Evolutionary conservation across 2,329 filamentous ascomycete species (phyloP).

Genomic region (Verticillium dahliae): DNA sequence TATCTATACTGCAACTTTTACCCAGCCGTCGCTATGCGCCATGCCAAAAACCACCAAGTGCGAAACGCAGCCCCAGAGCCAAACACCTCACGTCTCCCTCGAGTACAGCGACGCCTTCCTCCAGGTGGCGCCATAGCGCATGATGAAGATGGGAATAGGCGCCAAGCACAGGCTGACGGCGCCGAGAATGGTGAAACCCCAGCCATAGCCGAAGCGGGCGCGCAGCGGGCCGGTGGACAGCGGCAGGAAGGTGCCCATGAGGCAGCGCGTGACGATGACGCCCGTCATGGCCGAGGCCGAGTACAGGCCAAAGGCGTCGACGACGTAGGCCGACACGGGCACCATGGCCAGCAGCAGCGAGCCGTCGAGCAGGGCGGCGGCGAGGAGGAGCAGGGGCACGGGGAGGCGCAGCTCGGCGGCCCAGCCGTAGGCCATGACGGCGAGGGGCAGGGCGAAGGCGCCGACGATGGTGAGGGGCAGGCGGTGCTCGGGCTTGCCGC

Average conservation of each 20-base stretch:
- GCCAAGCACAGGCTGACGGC: slow-evolving; percentile 33
- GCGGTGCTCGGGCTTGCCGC: slow-evolving; percentile 45
- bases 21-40: not conserved
- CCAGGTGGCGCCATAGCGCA: slow-evolving; percentile 45
- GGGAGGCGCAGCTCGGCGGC: slow-evolving; percentile 34
- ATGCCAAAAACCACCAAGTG: not conserved
- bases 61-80: not conserved
- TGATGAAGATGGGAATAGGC: slow-evolving; percentile 43
- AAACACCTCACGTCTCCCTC: slow-evolving; percentile 14
- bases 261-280: slow-evolving; percentile 46
- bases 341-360: slow-evolving; percentile 38
- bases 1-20: not conserved
- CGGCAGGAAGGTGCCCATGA: slow-evolving; percentile 52
- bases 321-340: slow-evolving; percentile 47
- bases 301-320: slow-evolving; percentile 50
- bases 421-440: slow-evolving; percentile 45
- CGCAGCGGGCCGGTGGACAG: slow-evolving; percentile 41
- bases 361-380: slow-evolving; percentile 37
- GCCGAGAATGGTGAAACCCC: slow-evolving; percentile 40
- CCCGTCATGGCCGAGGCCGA: slow-evolving; percentile 52
- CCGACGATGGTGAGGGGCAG: slow-evolving; percentile 45
- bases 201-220: slow-evolving; percentile 36
- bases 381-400: slow-evolving; percentile 33
- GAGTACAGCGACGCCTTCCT: slow-evolving; percentile 43
- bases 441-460: slow-evolving; percentile 35